These are phyloP conservation scores for Ceriops decandra DNA, from an alignment of 345 rosid species.

Conservation along the genomic window DNA sequence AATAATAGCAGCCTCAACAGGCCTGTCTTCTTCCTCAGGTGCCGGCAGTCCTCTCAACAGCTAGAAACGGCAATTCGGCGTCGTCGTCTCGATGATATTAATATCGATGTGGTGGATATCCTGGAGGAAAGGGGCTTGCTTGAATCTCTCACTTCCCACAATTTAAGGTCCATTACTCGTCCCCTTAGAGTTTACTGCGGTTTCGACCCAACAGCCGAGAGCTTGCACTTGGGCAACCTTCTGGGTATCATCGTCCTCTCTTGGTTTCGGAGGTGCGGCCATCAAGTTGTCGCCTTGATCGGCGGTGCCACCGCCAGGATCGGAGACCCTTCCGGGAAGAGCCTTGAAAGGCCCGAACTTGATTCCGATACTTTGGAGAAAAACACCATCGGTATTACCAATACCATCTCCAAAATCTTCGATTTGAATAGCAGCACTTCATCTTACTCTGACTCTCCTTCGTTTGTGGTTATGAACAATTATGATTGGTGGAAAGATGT, in stretches of 20 bases:
- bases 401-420: constrained; percentile 44
- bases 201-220: constrained; percentile 94
- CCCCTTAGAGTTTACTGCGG: constrained; percentile 81
- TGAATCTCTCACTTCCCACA: constrained; percentile 72
- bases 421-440: constrained; percentile 17
- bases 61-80: constrained; percentile 24
- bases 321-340: constrained; percentile 97
- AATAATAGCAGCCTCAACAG: too few species aligned
- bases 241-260: constrained; percentile 88
- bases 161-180: constrained; percentile 60
- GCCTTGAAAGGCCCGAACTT: constrained; percentile 86
- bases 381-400: constrained; percentile 54
- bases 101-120: constrained; percentile 57
- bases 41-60: constrained; percentile 31
- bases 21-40: constrained; percentile 27
- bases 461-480: constrained; percentile 61
- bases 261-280: constrained; percentile 93
- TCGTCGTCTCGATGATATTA: constrained; percentile 8
- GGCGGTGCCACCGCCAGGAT: constrained; percentile 95
- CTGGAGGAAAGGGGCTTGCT: constrained; percentile 80
- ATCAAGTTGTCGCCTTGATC: constrained; percentile 70
- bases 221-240: constrained; percentile 88
- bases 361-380: constrained; percentile 49
- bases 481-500: constrained; percentile 97
- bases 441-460: not conserved